Conservation (phyloP, 305 asterid species). For the Fraxinus angustifolia region DNA sequence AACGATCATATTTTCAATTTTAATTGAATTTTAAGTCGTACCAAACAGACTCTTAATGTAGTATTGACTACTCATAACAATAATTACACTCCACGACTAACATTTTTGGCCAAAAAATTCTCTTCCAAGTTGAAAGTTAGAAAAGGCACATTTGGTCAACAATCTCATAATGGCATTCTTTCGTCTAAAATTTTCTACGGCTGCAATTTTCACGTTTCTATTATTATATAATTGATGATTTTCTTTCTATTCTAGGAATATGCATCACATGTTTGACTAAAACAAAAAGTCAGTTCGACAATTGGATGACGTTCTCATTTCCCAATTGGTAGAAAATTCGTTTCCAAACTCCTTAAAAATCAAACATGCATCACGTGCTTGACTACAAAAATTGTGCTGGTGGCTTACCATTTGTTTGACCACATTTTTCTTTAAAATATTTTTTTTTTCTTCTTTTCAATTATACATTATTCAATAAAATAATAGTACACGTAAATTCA, state of each 20-base stretch:
- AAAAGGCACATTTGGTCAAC: neutral
- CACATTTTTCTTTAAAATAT: too few relatives aligned
- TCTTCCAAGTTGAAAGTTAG: neutral
- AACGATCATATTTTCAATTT: too few relatives aligned
- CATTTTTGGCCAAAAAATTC: neutral
- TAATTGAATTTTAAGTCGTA: too few relatives aligned
- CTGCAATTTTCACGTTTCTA: neutral
- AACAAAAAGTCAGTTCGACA: neutral
- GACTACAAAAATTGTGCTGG: neutral
- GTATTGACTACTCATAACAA: neutral
- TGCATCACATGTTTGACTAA: neutral
- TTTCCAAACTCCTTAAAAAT: neutral
- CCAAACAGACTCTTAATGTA: too few relatives aligned
- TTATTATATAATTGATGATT: neutral
- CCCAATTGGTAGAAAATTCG: neutral
- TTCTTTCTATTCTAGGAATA: neutral
- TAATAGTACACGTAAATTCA: too few relatives aligned
- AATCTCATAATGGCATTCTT: neutral
- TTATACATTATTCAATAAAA: too few relatives aligned
- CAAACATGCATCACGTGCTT: neutral
- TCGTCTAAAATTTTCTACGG: neutral
- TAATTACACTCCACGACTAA: neutral
- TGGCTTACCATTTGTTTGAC: neutral
- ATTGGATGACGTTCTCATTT: neutral
- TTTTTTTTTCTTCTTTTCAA: too few relatives aligned